Evolutionary conservation across 1,139 yeast species (phyloP).

Genomic region (Debaryomycetaceae sp.): DNA sequence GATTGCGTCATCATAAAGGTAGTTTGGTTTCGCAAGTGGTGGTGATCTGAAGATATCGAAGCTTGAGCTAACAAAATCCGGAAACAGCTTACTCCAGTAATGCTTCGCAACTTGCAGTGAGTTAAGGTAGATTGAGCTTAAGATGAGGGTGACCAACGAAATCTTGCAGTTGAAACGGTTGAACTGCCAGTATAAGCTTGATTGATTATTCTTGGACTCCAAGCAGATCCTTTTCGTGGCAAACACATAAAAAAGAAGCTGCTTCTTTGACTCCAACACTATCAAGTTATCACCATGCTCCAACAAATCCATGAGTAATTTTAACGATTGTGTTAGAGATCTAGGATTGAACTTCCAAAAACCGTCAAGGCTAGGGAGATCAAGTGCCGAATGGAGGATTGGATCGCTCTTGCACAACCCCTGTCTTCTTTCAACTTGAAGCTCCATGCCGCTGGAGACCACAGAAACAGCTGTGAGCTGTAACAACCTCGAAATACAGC

Average conservation of each 20-base stretch:
- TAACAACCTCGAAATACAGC: conserved; percentile 7
- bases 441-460: conserved; percentile 30
- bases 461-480: neutral
- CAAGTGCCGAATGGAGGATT: neutral
- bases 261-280: conserved; percentile 10
- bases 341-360: no score
- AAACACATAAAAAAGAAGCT: conserved; percentile 9
- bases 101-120: conserved; percentile 7
- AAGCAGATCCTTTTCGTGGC: conserved; percentile 8
- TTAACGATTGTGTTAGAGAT: conserved; percentile 8
- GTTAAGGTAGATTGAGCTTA: conserved; percentile 12
- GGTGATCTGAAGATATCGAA: conserved; percentile 18
- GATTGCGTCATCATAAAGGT: conserved; percentile 11
- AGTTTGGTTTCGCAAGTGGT: conserved; percentile 24
- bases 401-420: no score
- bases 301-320: conserved; percentile 20
- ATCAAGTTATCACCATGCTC: conserved; percentile 21
- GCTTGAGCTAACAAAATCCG: conserved; percentile 12
- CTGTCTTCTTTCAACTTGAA: neutral
- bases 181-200: conserved; percentile 16
- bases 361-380: no score
- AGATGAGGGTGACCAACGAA: conserved; percentile 17
- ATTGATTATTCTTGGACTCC: conserved; percentile 10
- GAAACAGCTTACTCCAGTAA: conserved; percentile 12
- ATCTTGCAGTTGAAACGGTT: conserved; percentile 21